Evolutionary conservation across 1,139 yeast genomes (phyloP), one percentile per base, ranked within the genome.

Genomic region (Scheffersomyces illinoinensis): DNA sequence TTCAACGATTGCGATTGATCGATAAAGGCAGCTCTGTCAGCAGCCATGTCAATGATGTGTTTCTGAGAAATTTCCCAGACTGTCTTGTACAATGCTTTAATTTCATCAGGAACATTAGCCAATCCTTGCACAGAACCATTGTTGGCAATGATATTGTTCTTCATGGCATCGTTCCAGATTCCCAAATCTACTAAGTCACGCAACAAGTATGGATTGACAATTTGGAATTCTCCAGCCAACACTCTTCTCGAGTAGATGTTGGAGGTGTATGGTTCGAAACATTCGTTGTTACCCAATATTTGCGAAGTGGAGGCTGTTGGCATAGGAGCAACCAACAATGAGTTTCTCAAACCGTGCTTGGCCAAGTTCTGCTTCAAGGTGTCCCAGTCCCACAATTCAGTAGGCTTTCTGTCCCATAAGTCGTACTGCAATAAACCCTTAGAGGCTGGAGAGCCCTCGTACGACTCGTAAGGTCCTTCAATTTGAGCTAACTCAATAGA

Each of bases 291-390:
- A 62, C 88, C 88, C 66, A 85, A 77, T 58, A 85, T 85, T 71
- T 85, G 89, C 2, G 88, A 85, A 10, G 88, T 85, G 18, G 88
- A 84, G 26, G 89, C 89, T 57, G 89, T 85, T 53, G 89, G 89
- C 89, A 85, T 85, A 60, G 88, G 88, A 1, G 88, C 89, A 59
- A 85, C 85, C 61, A 85, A 76, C 55, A 85, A 74, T n/a, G 88
- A 85, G 73, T 85, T 85, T 69, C 88, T 77, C 57, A 85, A 67
- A 57, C 89, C 89, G 64, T 79, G 75, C 59, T 73, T 72, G 54
- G 76, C 76, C 59, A 85, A 71, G 57, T 76, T 74, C 59, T 71
- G 75, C 70, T 84, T 84, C 63, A 85, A 73, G 17, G 71, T 58
- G 66, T 83, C 87, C 89, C 89, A 85, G 65, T 85, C 86, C 78